Base-by-base conservation (phyloP, 371 early-diverging fungal species). In the Dentiscutata heterogama region DNA sequence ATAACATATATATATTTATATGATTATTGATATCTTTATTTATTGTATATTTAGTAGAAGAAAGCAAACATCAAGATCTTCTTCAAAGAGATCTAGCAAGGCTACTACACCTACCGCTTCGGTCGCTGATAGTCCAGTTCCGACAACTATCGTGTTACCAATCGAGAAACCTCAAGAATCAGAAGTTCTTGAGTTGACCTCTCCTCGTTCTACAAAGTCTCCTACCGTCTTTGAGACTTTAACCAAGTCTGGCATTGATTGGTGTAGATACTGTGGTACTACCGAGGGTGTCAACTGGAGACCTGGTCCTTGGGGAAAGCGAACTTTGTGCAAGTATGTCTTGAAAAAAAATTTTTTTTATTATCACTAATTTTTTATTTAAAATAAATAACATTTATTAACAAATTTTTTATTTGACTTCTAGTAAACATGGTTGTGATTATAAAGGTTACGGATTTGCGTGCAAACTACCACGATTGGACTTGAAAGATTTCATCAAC, bases 181-280 rank as follows among this genome's bases (percentile, higher is more conserved):
- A 46, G 79, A 71, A 68, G 79, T 51, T 3, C 53, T 80, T 31
- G 70, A 82, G 77, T 54, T 51, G 20, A 65, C 70, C 13, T 50
- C 65, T 18, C 70, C 82, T 25, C 83, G 79, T 35, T 63, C 74
- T 0, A 65, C 86, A 35, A 82, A 84, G 76, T 25, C 84, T 0
- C 89, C 87, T 11, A 94, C 94, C 13, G 82, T 95, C 11, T 95
- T 91, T 84, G 90, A 95, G 86, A 87, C 87, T 56, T 86, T 94
- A 72, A 91, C 92, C 29, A 87, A 91, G 82, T 88, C 88, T 8
- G 91, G 90, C 71, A 85, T 94, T 78, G 94, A 96, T 85, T 97
- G 97, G 97, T 97, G 97, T 86, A 93, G 96, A 63, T 97, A 97
- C 83, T 97, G 97, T 84, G 97, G 97, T 63, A 96, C 96, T 1